phyloP scores from a whole-genome alignment of 177 flowering plant genomes.

The Telopea speciosissima region DNA sequence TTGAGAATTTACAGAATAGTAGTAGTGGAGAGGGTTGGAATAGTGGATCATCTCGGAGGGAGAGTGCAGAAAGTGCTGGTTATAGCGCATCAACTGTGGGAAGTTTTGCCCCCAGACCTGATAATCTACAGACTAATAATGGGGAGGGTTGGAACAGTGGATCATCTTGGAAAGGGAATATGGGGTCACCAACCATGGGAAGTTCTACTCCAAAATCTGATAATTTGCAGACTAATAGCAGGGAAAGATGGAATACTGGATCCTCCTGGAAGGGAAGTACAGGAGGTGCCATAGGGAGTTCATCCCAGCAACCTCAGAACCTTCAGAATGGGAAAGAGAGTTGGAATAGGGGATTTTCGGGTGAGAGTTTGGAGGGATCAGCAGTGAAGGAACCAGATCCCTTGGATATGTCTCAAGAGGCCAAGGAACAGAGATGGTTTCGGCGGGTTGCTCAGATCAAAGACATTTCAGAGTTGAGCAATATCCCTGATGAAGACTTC shows the following conservation, averaged over 20 bases:
- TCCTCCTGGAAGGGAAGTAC: conserved; percentile 16
- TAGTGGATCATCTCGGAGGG: conserved; percentile 17
- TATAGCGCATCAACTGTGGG: background rate
- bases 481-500: conserved; percentile 95
- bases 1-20: background rate
- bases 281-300: conserved; percentile 4
- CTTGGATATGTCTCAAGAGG: conserved; percentile 98
- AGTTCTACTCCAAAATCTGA: conserved; percentile 7
- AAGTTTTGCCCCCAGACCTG: conserved; percentile 5
- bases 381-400: conserved; percentile 85
- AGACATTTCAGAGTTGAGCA: conserved; percentile 89
- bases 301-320: conserved; percentile 15
- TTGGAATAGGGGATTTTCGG: conserved; percentile 35
- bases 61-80: background rate
- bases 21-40: conserved; percentile 12
- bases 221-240: conserved; percentile 5
- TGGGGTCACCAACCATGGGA: background rate
- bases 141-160: conserved; percentile 15
- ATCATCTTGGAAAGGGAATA: conserved; percentile 17
- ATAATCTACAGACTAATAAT: conserved; percentile 4
- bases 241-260: conserved; percentile 15
- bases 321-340: conserved; percentile 21
- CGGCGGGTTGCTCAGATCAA: conserved; percentile 89
- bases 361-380: conserved; percentile 92
- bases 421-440: conserved; percentile 95